phyloP scores from a whole-genome alignment of 441 rosid genomes.

The Raphanus hybrid region DNA sequence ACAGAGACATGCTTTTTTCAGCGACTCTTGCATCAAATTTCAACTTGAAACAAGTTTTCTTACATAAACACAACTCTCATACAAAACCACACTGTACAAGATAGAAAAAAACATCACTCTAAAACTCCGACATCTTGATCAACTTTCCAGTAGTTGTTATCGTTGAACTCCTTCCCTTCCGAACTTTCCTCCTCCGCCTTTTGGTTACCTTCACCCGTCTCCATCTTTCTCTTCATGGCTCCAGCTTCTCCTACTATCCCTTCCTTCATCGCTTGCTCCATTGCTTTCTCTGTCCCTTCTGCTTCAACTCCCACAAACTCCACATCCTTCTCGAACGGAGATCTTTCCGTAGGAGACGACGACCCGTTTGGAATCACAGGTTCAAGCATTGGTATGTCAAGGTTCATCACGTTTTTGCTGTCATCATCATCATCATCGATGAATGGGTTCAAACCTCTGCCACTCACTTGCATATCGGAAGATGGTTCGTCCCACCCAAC shows the following conservation, averaged over 20 bases:
- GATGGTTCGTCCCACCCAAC: constrained; percentile 80
- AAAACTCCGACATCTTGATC: constrained; percentile 83
- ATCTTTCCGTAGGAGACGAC: constrained; percentile 56
- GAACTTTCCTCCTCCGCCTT: constrained; percentile 16
- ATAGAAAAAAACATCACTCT: constrained; percentile 48
- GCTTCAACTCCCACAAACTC: constrained; percentile 93
- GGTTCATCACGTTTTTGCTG: constrained; percentile 47
- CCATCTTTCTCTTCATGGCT: constrained; percentile 67
- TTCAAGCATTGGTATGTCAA: constrained; percentile 44
- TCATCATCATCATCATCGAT: constrained; percentile 44
- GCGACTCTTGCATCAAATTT: constrained; percentile 12
- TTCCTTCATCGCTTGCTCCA: constrained; percentile 94
- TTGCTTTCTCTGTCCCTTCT: constrained; percentile 92
- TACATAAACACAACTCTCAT: constrained; percentile 18
- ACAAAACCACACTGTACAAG: constrained; percentile 42
- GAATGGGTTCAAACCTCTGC: constrained; percentile 79
- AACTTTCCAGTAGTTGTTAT: constrained; percentile 91
- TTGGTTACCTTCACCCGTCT: constrained; percentile 49
- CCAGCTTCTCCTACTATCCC: constrained; percentile 98
- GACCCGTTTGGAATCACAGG: constrained; percentile 63
- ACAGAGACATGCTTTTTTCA: neutral
- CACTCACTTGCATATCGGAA: constrained; percentile 57
- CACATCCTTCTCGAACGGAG: constrained; percentile 89
- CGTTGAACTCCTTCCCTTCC: constrained; percentile 78
- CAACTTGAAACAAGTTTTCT: constrained; percentile 6